phyloP scores from a whole-genome alignment of 208 protist genomes.

The Trypanosoma vivax region DNA sequence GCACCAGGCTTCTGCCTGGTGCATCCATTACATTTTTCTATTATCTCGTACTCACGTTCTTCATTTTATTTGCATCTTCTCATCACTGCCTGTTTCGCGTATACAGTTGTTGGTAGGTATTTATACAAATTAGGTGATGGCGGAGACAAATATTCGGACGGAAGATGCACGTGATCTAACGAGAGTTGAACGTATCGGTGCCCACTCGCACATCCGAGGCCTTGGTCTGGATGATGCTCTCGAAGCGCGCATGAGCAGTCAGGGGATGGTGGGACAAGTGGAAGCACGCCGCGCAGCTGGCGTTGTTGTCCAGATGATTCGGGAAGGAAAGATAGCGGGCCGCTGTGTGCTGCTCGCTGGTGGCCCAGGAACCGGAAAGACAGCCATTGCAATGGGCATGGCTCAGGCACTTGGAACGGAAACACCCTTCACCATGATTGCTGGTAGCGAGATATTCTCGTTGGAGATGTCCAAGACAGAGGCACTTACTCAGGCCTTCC shows the following conservation, averaged over 20 bases:
- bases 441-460: conserved; percentile 99
- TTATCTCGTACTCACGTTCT: too few relatives aligned
- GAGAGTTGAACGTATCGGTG: conserved; percentile 95
- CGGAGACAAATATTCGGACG: conserved; percentile 68
- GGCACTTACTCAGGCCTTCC: conserved; percentile 99
- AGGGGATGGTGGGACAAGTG: conserved; percentile 99
- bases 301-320: conserved; percentile 97
- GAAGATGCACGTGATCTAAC: conserved; percentile 95
- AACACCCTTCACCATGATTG: conserved; percentile 99
- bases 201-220: conserved; percentile 99
- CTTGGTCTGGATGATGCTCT: conserved; percentile 98
- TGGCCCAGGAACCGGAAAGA: conserved; percentile 97
- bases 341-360: conserved; percentile 99
- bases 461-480: conserved; percentile 99
- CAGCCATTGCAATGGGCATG: conserved; percentile 99
- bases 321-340: conserved; percentile 98
- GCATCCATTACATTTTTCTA: too few relatives aligned
- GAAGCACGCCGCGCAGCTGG: conserved; percentile 88
- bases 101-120: neutral
- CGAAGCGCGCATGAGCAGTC: conserved; percentile 88
- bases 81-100: neutral
- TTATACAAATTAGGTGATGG: conserved; percentile 25
- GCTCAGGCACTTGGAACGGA: conserved; percentile 96
- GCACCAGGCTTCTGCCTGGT: too few relatives aligned
- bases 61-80: neutral